Percentiles rank a stretch among this genome's conserved stretches.
Evolutionary conservation across 768 basidiomycete genomes (phyloP).

Genomic region (Naganishia onofrii): DNA sequence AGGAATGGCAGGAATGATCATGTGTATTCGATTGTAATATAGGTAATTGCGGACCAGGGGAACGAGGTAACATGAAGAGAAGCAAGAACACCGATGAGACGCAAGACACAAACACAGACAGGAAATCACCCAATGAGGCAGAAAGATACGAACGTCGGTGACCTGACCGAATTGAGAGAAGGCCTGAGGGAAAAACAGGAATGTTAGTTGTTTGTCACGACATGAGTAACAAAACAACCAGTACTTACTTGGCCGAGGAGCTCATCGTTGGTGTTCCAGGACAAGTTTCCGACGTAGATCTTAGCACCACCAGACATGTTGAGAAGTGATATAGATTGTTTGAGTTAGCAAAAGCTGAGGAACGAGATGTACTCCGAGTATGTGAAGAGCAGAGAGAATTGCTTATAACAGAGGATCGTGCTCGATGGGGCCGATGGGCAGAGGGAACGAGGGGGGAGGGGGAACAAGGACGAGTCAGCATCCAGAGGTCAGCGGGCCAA

Average conservation of each 20-base stretch:
- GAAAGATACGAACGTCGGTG: conserved; percentile 76
- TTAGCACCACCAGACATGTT: conserved; percentile 43
- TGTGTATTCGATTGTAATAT: conserved; percentile 19
- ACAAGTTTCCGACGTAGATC: conserved; percentile 54
- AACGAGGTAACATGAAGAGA: conserved; percentile 3
- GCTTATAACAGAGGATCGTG: neutral
- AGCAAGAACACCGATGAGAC: conserved; percentile 27
- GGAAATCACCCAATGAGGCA: conserved; percentile 17
- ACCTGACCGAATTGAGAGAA: conserved; percentile 79
- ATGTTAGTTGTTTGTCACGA: neutral
- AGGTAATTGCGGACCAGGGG: conserved; percentile 27
- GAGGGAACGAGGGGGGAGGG: neutral
- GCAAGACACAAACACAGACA: conserved; percentile 15
- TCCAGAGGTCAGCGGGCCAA: neutral
- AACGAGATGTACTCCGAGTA: neutral
- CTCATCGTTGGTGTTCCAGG: conserved; percentile 74
- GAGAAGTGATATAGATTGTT: conserved; percentile 29
- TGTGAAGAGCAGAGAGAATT: neutral
- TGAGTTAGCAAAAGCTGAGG: neutral
- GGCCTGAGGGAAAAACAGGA: conserved; percentile 59
- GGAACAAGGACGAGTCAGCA: conserved; percentile 2
- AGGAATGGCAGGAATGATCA: conserved; percentile 14
- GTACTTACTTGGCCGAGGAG: conserved; percentile 59
- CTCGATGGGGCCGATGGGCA: neutral
- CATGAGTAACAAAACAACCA: conserved; percentile 37